A percentile compares a stretch with the other conserved stretches of the same genome.
Evolutionary conservation across 257 asterid genomes (phyloP).

Genomic region (Solanum etuberosum): DNA sequence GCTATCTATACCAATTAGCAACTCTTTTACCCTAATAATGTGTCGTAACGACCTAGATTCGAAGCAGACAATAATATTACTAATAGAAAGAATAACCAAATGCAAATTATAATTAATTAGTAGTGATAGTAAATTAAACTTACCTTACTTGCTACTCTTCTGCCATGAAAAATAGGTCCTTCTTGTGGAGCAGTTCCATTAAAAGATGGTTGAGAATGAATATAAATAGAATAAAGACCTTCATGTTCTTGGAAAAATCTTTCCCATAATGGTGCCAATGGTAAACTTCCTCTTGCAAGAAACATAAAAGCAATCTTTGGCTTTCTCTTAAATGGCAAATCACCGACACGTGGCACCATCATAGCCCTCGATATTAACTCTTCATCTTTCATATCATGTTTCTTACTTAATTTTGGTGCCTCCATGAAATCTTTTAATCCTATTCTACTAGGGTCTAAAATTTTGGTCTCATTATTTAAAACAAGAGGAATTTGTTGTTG

Average conservation of each 20-base stretch:
- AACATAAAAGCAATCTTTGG: constrained; percentile 80
- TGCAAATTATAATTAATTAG: background rate
- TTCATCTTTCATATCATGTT: constrained; percentile 56
- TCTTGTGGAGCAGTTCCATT: constrained; percentile 11
- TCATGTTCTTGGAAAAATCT: constrained; percentile 48
- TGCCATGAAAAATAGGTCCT: constrained; percentile 47
- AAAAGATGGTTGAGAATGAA: constrained; percentile 49
- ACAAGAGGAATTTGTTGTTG: background rate
- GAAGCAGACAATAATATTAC: background rate
- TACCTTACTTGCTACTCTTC: constrained; percentile 70
- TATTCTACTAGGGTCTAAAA: background rate
- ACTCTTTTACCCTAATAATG: background rate
- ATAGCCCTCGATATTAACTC: constrained; percentile 74
- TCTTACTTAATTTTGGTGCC: background rate
- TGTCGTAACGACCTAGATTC: background rate
- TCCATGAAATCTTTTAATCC: constrained; percentile 22
- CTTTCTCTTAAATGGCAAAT: constrained; percentile 28
- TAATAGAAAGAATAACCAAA: background rate
- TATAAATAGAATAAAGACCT: constrained; percentile 40
- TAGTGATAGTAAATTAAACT: background rate
- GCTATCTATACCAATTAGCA: background rate
- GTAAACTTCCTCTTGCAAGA: constrained; percentile 43
- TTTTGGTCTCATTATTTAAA: background rate
- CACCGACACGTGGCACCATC: constrained; percentile 26
- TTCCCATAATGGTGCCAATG: constrained; percentile 77